Evolutionary conservation across 1,284 basidiomycete species (phyloP), one percentile per base, ranked within the genome.

Genomic region (Naganishia albida): DNA sequence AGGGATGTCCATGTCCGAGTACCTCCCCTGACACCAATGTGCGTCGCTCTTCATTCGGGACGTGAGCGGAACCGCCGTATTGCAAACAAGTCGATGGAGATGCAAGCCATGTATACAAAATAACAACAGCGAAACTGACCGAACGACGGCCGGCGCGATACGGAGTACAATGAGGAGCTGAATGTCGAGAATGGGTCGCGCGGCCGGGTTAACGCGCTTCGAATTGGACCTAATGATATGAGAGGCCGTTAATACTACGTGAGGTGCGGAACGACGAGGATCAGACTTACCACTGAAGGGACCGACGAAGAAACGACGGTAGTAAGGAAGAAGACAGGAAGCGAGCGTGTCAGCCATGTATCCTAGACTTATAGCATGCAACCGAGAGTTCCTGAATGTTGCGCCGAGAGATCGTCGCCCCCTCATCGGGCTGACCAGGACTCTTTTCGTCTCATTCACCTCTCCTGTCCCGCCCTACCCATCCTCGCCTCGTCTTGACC

Each of bases 181-280:
- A 30, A 18, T 39, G 34, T 25, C 16, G 46, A 25, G 25, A 13
- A 18, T 28, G 18, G 25, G 30, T 43, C n/a, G 10, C 6, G 34
- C 4, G 34, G 34, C 34, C 34, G 4, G 18, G 38, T 78, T 75
- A 92, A 71, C 90, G 88, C 44, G 90, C 90, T 78, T 92, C 90
- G 72, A 92, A 91, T 81, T 92, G 90, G 6, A 91, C 89, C 89
- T 70, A 43, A 2, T n/a, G 25, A 2, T 34, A 52, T n/a, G 15
- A 15, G 15, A 20, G n/a, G 25, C 20, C 7, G 44, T 16, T 42
- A 20, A 34, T 26, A 59, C 50, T n/a, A 52, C 26, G 18, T 69
- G 66, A 28, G 7, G 3, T 20, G 16, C 16, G 12, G 15, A 26
- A 38, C 8, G 34, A 20, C 15, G 30, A 48, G 7, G 16, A 16